Percentiles rank a stretch among this genome's conserved stretches.
Conservation (phyloP, 2,329 filamentous ascomycete genomes). For the Neonectria coccinea region DNA sequence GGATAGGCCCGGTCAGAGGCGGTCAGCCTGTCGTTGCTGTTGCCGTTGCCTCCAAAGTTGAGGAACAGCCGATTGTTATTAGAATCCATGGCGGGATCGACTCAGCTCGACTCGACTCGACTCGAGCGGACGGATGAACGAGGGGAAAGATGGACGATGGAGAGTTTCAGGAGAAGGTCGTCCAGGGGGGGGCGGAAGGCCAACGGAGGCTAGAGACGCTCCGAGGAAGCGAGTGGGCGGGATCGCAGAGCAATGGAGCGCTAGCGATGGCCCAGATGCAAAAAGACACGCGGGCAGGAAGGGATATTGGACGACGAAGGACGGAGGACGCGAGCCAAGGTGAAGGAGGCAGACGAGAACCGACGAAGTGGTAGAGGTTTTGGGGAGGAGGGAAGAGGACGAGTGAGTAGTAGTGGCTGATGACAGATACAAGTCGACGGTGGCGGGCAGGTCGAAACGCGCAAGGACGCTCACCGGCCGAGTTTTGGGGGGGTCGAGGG, state of each 20-base stretch:
- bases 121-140: slow-evolving; percentile 37
- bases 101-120: slow-evolving; percentile 37
- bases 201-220: slow-evolving; percentile 15
- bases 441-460: slow-evolving; percentile 32
- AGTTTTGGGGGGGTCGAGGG: slow-evolving; percentile 27
- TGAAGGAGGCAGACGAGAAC: background rate
- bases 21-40: slow-evolving; percentile 73
- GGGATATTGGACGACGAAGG: background rate
- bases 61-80: slow-evolving; percentile 73
- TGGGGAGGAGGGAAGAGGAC: slow-evolving; percentile 24
- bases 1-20: slow-evolving; percentile 77
- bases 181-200: slow-evolving; percentile 36
- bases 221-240: slow-evolving; percentile 20
- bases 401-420: slow-evolving; percentile 11
- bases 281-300: slow-evolving; percentile 6
- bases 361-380: background rate
- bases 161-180: slow-evolving; percentile 45
- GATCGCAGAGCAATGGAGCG: slow-evolving; percentile 12
- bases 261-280: slow-evolving; percentile 10
- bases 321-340: background rate
- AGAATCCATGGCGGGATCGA: slow-evolving; percentile 60
- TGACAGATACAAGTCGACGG: slow-evolving; percentile 28
- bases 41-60: slow-evolving; percentile 72
- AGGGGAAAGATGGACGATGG: slow-evolving; percentile 39
- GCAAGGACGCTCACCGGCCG: slow-evolving; percentile 24